Evolutionary conservation across 768 basidiomycete genomes (phyloP), one percentile per base, ranked within the genome.

Genomic region (Boletellus sp.): DNA sequence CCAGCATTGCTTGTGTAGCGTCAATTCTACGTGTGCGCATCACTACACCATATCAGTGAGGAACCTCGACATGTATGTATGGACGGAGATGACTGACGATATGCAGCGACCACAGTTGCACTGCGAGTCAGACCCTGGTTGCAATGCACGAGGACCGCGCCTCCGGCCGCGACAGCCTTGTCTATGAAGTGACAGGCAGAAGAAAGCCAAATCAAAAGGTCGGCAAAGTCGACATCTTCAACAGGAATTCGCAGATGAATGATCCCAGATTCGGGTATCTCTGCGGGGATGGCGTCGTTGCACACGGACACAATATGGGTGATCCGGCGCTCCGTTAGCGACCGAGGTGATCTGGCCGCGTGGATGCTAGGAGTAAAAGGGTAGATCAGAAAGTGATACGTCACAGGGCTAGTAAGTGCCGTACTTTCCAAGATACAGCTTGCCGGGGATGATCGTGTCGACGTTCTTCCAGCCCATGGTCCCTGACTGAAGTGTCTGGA

Each of bases 221-320:
- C 83, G 46, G 78, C 83, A 52, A 83, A 83, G 66, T 84, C 81
- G 52, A 83, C 77, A 62, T 87, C 85, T 57, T 84, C 79, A 26
- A 86, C 78, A 48, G 78, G 73, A 59, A 91, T 83, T 50, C 85
- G 83, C 70, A 84, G 72, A 65, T 90, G 89, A 41, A 66, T 68
- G 44, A 85, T 75, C 19, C 85, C 85, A 52, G 84, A 87, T 60
- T 81, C 79, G 20, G 84, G 83, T 23, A 79, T 65, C 55, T 88
- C 86, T 41, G 84, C 80, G 38, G 85, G 85, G 43, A 87, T 85
- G 6, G 75, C 74, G 47, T 91, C 89, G 32, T 71, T 66, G 60
- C 89, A 90, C 47, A 89, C 87, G 40, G 87, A 90, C 16, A 91
- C 65, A 44, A 90, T 81, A 68, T 91, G 89, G 6, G 86, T 87